These are phyloP conservation scores for Pythium apleroticum DNA, from an alignment of 352 stramenopile species.

Conservation along the genomic window DNA sequence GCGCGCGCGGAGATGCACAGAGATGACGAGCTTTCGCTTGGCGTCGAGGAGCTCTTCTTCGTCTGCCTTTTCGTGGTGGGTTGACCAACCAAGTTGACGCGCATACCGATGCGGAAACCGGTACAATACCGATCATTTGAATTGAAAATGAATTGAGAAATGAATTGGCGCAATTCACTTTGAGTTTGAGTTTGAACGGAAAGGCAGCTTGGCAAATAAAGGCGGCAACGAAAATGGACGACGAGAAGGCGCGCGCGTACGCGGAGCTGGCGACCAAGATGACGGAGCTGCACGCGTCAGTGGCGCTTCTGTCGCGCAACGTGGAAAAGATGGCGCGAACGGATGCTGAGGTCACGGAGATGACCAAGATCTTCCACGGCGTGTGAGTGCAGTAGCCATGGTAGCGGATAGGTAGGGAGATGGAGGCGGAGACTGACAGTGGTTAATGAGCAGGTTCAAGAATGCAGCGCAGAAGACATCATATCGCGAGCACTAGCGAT, in stretches of 20 bases:
- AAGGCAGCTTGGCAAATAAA: not conserved
- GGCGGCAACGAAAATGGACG: constrained; percentile 43
- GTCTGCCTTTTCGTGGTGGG: constrained; percentile 9
- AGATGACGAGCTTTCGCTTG: not conserved
- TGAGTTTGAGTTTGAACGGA: not conserved
- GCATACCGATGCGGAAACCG: constrained; percentile 11
- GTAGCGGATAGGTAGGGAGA: not conserved
- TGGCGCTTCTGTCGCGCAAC: constrained; percentile 69
- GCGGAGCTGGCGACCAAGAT: constrained; percentile 64
- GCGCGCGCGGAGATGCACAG: not conserved
- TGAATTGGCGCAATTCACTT: constrained; percentile 25
- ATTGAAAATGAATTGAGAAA: constrained; percentile 8
- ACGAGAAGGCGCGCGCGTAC: constrained; percentile 71
- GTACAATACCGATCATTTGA: not conserved
- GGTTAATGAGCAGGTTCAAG: constrained; percentile 30
- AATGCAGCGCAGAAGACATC: constrained; percentile 33
- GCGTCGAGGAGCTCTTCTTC: not conserved
- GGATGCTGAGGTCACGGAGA: constrained; percentile 62
- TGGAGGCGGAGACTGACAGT: not conserved
- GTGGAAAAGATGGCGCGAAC: constrained; percentile 76
- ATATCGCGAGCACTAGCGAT: constrained; percentile 21
- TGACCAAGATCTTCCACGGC: constrained; percentile 77
- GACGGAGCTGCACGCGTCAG: constrained; percentile 73
- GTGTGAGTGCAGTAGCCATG: constrained; percentile 40
- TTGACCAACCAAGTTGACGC: constrained; percentile 28